phyloP scores from a whole-genome alignment of 805 yeast genomes.

The Diddensiella caesifluorescens region DNA sequence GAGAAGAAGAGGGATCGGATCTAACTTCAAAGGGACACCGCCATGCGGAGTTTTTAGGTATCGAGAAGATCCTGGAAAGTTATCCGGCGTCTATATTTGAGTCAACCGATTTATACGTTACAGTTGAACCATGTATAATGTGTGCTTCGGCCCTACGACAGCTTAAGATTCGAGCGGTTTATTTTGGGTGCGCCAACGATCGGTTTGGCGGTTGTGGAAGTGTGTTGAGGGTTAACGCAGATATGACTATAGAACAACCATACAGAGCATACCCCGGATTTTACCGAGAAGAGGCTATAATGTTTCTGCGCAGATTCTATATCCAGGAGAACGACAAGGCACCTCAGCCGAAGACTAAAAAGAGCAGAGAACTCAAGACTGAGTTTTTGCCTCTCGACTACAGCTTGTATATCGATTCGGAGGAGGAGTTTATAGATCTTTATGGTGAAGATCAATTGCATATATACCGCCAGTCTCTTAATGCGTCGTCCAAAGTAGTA shows the following conservation, averaged over 20 bases:
- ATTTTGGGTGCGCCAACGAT: conserved; percentile 91
- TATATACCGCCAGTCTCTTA: conserved; percentile 17
- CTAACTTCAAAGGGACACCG: conserved; percentile 53
- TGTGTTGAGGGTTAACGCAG: conserved; percentile 56
- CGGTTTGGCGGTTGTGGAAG: conserved; percentile 97
- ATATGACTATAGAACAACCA: conserved; percentile 31
- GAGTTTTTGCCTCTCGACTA: conserved; percentile 52
- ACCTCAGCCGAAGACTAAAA: conserved; percentile 73
- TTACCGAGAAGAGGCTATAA: conserved; percentile 72
- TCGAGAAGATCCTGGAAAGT: conserved; percentile 44
- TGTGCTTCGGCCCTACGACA: conserved; percentile 91
- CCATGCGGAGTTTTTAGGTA: conserved; percentile 90
- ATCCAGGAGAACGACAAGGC: conserved; percentile 80
- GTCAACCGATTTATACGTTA: conserved; percentile 72
- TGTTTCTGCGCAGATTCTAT: conserved; percentile 76
- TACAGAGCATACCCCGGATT: conserved; percentile 73
- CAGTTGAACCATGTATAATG: conserved; percentile 98
- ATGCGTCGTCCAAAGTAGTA: not conserved
- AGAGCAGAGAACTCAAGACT: conserved; percentile 47
- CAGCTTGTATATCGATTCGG: conserved; percentile 42
- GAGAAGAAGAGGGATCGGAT: not conserved
- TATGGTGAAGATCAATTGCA: conserved; percentile 42
- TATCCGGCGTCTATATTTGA: conserved; percentile 37
- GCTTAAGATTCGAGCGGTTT: conserved; percentile 63
- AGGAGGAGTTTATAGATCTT: conserved; percentile 44